phyloP scores from a whole-genome alignment of 441 rosid genomes.

The Macaranga tanarius region DNA sequence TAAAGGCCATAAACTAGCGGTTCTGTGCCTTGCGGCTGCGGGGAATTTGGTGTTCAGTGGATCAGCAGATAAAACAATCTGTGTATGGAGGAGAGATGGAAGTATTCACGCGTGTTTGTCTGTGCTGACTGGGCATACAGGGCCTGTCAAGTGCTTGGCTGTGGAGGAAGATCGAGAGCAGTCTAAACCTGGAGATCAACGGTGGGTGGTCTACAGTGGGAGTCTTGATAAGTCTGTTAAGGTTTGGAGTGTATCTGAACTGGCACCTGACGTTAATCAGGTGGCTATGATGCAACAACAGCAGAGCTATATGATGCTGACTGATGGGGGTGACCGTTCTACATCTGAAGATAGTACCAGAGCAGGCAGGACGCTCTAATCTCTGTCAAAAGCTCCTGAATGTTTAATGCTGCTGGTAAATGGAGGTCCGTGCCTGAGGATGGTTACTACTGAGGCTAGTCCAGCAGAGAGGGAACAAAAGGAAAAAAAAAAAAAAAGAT shows the following conservation, averaged over 20 bases:
- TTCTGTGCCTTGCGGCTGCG: constrained; percentile 68
- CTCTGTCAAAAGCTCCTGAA: constrained; percentile 5
- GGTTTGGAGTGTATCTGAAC: constrained; percentile 86
- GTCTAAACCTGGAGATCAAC: constrained; percentile 33
- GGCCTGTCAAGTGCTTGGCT: constrained; percentile 89
- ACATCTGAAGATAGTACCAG: constrained; percentile 55
- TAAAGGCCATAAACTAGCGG: constrained; percentile 76
- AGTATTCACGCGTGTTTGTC: constrained; percentile 66
- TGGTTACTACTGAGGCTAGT: neutral
- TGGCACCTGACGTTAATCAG: constrained; percentile 47
- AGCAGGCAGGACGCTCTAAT: constrained; percentile 29
- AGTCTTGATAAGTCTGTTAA: constrained; percentile 89
- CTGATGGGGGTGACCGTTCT: constrained; percentile 35
- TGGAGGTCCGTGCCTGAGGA: neutral
- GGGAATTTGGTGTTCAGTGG: constrained; percentile 75
- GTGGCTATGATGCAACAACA: constrained; percentile 43
- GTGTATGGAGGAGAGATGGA: constrained; percentile 75
- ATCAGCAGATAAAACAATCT: constrained; percentile 85
- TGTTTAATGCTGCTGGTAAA: constrained; percentile 6
- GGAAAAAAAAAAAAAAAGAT: neutral
- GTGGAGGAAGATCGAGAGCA: constrained; percentile 51
- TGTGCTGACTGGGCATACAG: constrained; percentile 80
- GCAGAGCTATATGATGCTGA: constrained; percentile 22
- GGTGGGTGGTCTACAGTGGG: constrained; percentile 82
- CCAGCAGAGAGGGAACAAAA: neutral